Evolutionary conservation across 768 basidiomycete genomes (phyloP).

Genomic region (Porpolomopsis calyptriformis): DNA sequence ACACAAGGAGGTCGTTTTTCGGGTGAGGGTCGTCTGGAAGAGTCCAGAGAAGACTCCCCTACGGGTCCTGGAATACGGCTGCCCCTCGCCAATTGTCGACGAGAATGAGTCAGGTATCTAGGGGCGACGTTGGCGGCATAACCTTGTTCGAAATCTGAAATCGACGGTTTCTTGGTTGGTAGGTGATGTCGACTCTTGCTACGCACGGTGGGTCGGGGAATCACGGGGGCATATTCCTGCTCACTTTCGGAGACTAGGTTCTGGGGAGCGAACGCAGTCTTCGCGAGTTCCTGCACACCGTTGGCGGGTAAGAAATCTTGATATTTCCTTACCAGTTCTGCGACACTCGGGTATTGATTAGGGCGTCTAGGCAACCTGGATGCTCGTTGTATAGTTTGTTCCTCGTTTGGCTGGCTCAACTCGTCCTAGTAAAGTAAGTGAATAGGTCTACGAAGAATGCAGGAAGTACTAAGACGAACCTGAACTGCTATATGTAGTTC

Average conservation of each 20-base stretch:
- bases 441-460: not conserved
- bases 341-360: constrained; percentile 53
- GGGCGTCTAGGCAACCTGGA: constrained; percentile 60
- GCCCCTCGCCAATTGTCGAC: constrained; percentile 28
- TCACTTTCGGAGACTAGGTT: constrained; percentile 71
- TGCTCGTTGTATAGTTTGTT: constrained; percentile 22
- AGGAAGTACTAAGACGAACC: not conserved
- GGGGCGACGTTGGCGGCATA: constrained; percentile 91
- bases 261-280: constrained; percentile 55
- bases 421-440: not conserved
- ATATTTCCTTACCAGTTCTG: constrained; percentile 77
- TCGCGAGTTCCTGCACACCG: constrained; percentile 60
- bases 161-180: constrained; percentile 43
- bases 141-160: constrained; percentile 83
- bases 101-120: constrained; percentile 48
- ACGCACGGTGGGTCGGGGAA: constrained; percentile 31
- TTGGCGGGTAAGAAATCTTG: constrained; percentile 66
- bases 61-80: constrained; percentile 49
- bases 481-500: constrained; percentile 4
- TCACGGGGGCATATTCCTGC: constrained; percentile 43
- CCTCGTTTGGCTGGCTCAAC: constrained; percentile 5
- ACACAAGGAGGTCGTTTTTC: constrained; percentile 45
- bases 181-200: constrained; percentile 42
- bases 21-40: constrained; percentile 61
- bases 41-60: constrained; percentile 37